phyloP scores from a whole-genome alignment of 768 basidiomycete species.

The Rhodotorula toruloides region DNA sequence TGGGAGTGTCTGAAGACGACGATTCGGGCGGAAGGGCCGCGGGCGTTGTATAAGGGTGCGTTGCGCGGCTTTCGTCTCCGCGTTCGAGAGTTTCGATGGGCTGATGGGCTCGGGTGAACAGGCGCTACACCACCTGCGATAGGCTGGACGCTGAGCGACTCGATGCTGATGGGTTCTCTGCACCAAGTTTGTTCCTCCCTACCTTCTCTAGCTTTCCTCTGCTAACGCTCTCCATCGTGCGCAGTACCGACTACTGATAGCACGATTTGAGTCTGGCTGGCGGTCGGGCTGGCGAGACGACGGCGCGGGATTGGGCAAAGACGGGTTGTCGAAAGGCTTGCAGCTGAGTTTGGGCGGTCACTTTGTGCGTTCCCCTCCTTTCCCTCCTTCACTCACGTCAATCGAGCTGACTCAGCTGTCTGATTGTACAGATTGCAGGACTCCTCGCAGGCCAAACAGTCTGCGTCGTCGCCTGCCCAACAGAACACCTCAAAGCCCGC shows the following conservation, averaged over 20 bases:
- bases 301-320: conserved; percentile 50
- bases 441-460: conserved; percentile 66
- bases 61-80: background rate
- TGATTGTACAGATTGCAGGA: conserved; percentile 53
- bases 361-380: conserved; percentile 42
- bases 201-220: conserved; percentile 31
- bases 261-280: conserved; percentile 43
- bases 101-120: background rate
- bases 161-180: conserved; percentile 54
- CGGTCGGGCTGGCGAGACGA: conserved; percentile 50
- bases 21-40: conserved; percentile 58
- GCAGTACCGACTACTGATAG: conserved; percentile 62
- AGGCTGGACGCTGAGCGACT: conserved; percentile 69
- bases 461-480: conserved; percentile 65
- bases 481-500: conserved; percentile 68
- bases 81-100: background rate
- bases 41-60: conserved; percentile 60
- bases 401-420: background rate
- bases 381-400: too few relatives aligned
- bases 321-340: conserved; percentile 42
- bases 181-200: background rate
- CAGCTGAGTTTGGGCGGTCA: conserved; percentile 63
- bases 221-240: conserved; percentile 40
- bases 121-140: conserved; percentile 67
- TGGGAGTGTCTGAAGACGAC: conserved; percentile 58